These are phyloP conservation scores for Paecilomyces variotii DNA, from an alignment of 2,329 filamentous ascomycete species.

Conservation along the genomic window DNA sequence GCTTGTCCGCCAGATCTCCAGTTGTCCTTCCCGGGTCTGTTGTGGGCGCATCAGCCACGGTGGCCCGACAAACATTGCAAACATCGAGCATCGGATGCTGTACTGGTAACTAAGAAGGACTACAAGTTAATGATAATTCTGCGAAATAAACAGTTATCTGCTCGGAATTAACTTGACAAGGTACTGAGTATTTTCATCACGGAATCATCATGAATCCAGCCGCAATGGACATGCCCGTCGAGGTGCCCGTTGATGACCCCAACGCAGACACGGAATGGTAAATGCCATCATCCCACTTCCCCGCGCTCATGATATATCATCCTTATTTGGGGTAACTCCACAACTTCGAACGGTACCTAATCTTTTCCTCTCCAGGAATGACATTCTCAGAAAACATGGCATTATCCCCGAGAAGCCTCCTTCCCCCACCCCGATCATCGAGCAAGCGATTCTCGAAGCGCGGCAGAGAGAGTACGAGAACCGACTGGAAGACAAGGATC, in stretches of 20 bases:
- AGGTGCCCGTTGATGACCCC: slow-evolving; percentile 86
- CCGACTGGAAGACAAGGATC: slow-evolving; percentile 82
- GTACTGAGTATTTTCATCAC: background rate
- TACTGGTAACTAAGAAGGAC: background rate
- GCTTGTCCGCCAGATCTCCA: slow-evolving; percentile 17
- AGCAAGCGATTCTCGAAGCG: slow-evolving; percentile 84
- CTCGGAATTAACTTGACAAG: background rate
- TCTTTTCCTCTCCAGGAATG: slow-evolving; percentile 63
- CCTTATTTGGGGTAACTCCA: no score
- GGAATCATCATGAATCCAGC: slow-evolving; percentile 14
- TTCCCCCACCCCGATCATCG: slow-evolving; percentile 89
- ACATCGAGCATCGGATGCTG: slow-evolving; percentile 14
- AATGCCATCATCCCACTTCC: slow-evolving; percentile 12
- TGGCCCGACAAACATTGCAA: slow-evolving; percentile 29
- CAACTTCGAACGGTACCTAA: slow-evolving; percentile 2
- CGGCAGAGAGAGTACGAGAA: slow-evolving; percentile 82
- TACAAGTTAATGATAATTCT: background rate
- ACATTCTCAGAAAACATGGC: slow-evolving; percentile 93
- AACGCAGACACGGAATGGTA: slow-evolving; percentile 98
- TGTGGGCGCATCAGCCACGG: slow-evolving; percentile 20
- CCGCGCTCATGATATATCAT: background rate
- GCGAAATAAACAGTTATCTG: background rate
- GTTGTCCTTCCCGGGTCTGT: slow-evolving; percentile 32
- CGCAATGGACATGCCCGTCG: slow-evolving; percentile 50
- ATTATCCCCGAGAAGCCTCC: slow-evolving; percentile 97